phyloP scores from a whole-genome alignment of 176 grass and related monocot species.

The Triticum monococcum region DNA sequence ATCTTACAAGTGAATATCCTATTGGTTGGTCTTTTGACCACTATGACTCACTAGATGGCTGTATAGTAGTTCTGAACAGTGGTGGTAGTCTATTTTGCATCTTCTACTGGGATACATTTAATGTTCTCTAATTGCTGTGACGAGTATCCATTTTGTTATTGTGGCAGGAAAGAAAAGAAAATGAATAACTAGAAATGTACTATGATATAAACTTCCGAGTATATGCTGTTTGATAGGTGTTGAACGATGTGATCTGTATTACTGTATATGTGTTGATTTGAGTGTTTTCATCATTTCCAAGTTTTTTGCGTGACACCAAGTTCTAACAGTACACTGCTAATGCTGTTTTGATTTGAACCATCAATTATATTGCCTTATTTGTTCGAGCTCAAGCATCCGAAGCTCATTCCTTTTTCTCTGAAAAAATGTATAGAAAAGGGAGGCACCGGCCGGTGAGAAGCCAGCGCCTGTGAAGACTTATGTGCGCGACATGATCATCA shows the following conservation, averaged over 20 bases:
- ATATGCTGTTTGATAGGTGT: background rate
- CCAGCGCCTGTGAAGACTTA: conserved; percentile 57
- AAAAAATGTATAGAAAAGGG: conserved; percentile 50
- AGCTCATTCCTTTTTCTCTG: background rate
- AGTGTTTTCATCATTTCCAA: background rate
- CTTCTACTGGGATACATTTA: background rate
- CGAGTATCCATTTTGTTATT: background rate
- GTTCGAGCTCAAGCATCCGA: background rate
- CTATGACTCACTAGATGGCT: background rate
- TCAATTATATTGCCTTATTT: background rate
- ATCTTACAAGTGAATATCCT: too few species aligned
- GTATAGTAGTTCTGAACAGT: background rate
- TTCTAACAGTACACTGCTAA: background rate
- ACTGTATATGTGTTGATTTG: too few species aligned
- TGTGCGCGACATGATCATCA: conserved; percentile 63
- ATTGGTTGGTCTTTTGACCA: background rate
- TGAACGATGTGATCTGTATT: background rate
- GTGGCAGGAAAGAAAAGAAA: background rate
- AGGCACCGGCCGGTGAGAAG: conserved; percentile 61
- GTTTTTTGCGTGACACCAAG: background rate
- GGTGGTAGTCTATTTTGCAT: background rate
- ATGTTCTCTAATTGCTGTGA: background rate
- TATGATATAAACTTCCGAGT: background rate
- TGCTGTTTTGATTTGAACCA: background rate
- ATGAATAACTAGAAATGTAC: background rate